Evolutionary conservation across 148 eudicot species (phyloP), one percentile per base, ranked within the genome.

Genomic region (Fagopyrum tataricum): DNA sequence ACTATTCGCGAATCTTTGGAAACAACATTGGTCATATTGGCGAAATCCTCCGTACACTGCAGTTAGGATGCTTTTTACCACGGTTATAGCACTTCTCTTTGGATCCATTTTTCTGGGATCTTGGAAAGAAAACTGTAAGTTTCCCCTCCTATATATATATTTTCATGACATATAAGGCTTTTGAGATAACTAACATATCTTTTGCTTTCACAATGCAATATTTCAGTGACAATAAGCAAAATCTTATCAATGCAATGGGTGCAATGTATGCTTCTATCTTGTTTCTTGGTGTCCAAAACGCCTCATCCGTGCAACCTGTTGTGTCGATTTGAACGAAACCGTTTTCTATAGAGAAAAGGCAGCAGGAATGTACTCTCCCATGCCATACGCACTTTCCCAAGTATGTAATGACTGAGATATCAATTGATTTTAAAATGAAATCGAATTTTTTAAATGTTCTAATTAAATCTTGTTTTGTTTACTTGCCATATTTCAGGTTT

Each of bases 331-430:
- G 75, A 73, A 56, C 55, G 75, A n/a, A 17, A 73, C 75, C 0
- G 75, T 73, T 12, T 73, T 73, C 67, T 73, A 73, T 23, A 73
- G 75, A 73, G 75, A 73, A 73, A 72, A 49, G 15, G 75, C 74
- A 5, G 74, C 74, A 2, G 66, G 75, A 20, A 73, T 53, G 75
- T 73, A 73, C 66, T 73, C 67, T 20, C 46, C 76, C 13, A 44
- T 73, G 56, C 46, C 75, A 31, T 73, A 55, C 26, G 74, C 74
- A 12, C 48, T 72, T 49, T 58, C 74, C 7, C 49, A 70, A 51
- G 70, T 66, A 14, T 7, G n/a, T n/a, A 58, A 2, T 31, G 1
- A 31, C 51, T 1, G 51, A 47, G 10, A 48, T 11, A 48, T 48
- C 52, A 48, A 48, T 17, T 12, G 15, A 48, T 48, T 12, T 48